phyloP scores from a whole-genome alignment of 768 basidiomycete species.

The Infundibulicybe gibba region DNA sequence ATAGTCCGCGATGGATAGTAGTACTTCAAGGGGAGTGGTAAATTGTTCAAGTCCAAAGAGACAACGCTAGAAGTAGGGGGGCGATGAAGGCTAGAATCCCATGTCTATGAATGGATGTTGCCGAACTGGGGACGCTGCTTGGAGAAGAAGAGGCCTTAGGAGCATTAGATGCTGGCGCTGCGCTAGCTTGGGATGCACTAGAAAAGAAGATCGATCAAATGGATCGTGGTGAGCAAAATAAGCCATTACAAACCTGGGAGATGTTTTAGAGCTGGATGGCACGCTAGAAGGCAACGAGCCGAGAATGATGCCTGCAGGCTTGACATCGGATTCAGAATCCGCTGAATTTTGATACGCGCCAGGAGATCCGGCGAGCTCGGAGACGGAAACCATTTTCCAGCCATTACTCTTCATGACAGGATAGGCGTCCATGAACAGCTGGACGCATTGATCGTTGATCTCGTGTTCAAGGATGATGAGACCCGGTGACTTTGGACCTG shows the following conservation, averaged over 20 bases:
- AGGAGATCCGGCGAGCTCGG: slow-evolving; percentile 34
- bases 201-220: background rate
- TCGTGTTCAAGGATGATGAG: slow-evolving; percentile 88
- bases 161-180: no score
- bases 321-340: slow-evolving; percentile 27
- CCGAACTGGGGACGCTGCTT: background rate
- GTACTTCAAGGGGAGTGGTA: no score
- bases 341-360: slow-evolving; percentile 45
- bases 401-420: slow-evolving; percentile 61
- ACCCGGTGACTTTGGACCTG: slow-evolving; percentile 72
- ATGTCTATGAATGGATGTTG: background rate
- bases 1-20: no score
- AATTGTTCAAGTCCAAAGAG: no score
- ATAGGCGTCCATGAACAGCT: slow-evolving; percentile 64
- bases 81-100: no score
- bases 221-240: no score
- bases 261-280: background rate
- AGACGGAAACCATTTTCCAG: slow-evolving; percentile 67
- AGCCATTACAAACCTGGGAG: background rate
- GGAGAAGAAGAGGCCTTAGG: background rate
- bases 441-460: slow-evolving; percentile 52
- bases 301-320: slow-evolving; percentile 17
- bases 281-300: background rate
- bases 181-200: background rate
- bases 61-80: no score